These are phyloP conservation scores for Sugiyamaella novakii DNA, from an alignment of 1,139 yeast genomes.

Conservation along the genomic window DNA sequence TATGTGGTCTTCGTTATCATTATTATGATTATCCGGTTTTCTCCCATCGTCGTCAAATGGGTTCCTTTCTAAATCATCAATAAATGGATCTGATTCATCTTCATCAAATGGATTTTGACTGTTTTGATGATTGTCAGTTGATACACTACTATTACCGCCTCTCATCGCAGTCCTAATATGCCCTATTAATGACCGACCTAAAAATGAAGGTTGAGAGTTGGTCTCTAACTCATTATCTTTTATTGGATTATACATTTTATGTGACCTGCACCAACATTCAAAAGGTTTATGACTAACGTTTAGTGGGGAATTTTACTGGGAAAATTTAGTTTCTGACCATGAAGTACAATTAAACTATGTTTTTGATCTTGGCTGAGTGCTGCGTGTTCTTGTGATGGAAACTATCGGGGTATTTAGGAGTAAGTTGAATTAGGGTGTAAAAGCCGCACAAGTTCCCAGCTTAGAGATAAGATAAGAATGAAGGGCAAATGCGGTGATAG, in stretches of 20 bases:
- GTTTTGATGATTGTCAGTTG: not conserved
- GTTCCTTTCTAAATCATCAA: too few species aligned
- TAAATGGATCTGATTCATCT: too few species aligned
- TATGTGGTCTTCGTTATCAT: not conserved
- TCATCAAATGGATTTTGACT: conserved; percentile 9
- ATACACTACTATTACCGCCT: conserved; percentile 1
- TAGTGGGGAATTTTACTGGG: not conserved
- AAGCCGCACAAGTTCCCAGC: conserved; percentile 4
- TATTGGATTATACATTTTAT: conserved; percentile 10
- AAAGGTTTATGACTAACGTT: too few species aligned
- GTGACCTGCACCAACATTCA: conserved; percentile 1
- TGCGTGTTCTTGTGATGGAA: too few species aligned
- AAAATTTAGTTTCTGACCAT: not conserved
- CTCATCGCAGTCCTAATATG: not conserved
- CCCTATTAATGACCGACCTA: conserved; percentile 8
- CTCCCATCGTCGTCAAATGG: too few species aligned
- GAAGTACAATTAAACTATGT: conserved; percentile 1
- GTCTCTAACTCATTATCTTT: not conserved
- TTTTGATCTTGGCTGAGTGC: too few species aligned
- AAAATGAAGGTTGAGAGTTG: too few species aligned
- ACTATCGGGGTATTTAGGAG: too few species aligned
- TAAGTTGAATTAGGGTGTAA: conserved; percentile 12
- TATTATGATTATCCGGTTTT: conserved; percentile 4
- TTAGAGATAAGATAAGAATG: not conserved
- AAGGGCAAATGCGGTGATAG: too few species aligned